These are phyloP conservation scores for Hanseniaspora sp. DNA, from an alignment of 1,139 yeast genomes.

Conservation along the genomic window DNA sequence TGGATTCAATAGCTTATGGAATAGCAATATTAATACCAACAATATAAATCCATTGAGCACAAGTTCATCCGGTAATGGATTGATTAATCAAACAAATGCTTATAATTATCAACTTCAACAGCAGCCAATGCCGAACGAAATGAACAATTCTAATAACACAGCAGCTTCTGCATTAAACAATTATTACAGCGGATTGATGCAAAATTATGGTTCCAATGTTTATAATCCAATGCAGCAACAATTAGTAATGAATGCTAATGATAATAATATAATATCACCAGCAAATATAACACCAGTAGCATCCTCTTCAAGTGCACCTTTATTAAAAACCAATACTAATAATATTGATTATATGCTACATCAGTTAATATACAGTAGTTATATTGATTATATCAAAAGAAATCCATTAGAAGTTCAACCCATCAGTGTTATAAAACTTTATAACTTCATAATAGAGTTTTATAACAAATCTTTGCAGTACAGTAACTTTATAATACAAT, in stretches of 20 bases:
- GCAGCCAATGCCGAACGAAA: not conserved
- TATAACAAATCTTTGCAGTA: not conserved
- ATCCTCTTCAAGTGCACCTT: not conserved
- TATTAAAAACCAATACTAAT: not conserved
- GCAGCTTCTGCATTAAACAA: not conserved
- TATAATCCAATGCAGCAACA: not conserved
- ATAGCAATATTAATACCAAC: not conserved
- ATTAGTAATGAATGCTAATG: not conserved
- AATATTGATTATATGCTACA: not conserved
- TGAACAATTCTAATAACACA: not conserved
- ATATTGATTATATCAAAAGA: not conserved
- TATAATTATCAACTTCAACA: not conserved
- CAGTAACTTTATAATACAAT: not conserved
- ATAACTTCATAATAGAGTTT: not conserved
- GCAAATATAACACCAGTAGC: not conserved
- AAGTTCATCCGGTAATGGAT: not conserved
- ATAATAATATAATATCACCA: not conserved
- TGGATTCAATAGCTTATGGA: not conserved
- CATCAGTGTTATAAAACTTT: not conserved
- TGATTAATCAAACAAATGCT: not conserved
- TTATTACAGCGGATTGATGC: constrained; percentile 1
- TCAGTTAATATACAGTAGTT: not conserved
- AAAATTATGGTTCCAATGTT: not conserved
- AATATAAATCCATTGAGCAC: not conserved
- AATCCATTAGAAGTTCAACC: not conserved